These are phyloP conservation scores for Heterobasidion occidentale DNA, from an alignment of 1,284 basidiomycete genomes.

Conservation along the genomic window DNA sequence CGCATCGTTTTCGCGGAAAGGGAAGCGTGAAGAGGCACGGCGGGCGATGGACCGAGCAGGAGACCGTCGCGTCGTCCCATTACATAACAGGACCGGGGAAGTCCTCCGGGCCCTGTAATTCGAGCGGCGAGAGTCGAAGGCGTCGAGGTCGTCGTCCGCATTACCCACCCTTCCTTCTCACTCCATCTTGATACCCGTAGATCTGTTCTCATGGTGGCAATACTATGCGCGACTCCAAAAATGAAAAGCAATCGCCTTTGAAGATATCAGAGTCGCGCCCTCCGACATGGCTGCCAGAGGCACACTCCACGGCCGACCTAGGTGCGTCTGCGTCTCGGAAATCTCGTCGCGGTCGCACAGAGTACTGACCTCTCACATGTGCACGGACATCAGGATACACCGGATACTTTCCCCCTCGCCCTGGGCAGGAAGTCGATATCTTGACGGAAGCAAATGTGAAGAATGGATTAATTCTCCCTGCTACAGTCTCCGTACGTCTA, in stretches of 20 bases:
- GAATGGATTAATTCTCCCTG: slow-evolving; percentile 61
- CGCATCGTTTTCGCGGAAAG: slow-evolving; percentile 32
- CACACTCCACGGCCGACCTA: slow-evolving; percentile 59
- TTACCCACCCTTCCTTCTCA: too few species aligned
- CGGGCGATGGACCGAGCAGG: too few species aligned
- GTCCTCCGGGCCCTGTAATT: too few species aligned
- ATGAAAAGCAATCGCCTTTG: slow-evolving; percentile 23
- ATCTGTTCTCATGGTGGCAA: not conserved
- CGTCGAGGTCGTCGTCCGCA: too few species aligned
- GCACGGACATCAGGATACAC: slow-evolving; percentile 54
- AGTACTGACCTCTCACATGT: not conserved
- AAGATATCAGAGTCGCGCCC: slow-evolving; percentile 61
- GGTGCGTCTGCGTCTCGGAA: slow-evolving; percentile 28
- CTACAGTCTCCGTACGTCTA: slow-evolving; percentile 52
- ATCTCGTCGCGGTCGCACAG: not conserved
- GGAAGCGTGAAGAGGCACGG: not conserved
- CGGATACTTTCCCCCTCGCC: slow-evolving; percentile 80
- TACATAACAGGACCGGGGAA: too few species aligned
- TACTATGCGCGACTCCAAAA: slow-evolving; percentile 8
- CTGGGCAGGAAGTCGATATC: slow-evolving; percentile 80
- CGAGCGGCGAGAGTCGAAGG: too few species aligned
- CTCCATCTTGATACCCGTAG: too few species aligned
- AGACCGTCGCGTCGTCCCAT: too few species aligned
- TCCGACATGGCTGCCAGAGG: slow-evolving; percentile 61
- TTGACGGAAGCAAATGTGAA: slow-evolving; percentile 75